Conservation (phyloP, 345 rosid genomes). For the Acer negundo region DNA sequence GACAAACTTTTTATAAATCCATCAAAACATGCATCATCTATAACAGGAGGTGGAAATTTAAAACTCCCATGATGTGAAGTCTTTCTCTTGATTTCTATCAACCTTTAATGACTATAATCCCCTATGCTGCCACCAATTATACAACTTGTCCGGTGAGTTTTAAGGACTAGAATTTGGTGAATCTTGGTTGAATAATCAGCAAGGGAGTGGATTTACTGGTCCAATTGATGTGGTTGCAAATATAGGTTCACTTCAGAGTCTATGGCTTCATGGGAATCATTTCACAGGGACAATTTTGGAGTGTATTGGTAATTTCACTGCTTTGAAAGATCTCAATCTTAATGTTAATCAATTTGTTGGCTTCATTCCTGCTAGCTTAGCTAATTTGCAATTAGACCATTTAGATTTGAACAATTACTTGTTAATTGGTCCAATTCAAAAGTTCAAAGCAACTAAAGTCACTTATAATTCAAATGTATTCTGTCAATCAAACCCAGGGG, state of each 20-base stretch:
- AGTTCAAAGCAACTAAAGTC: slow-evolving; percentile 43
- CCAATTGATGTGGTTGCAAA: slow-evolving; percentile 57
- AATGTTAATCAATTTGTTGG: slow-evolving; percentile 63
- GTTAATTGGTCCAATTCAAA: slow-evolving; percentile 71
- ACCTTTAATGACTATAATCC: background rate
- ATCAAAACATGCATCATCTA: background rate
- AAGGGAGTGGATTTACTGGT: slow-evolving; percentile 52
- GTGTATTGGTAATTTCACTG: slow-evolving; percentile 50
- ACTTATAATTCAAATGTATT: slow-evolving; percentile 49
- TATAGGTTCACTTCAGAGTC: slow-evolving; percentile 45
- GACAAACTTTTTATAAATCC: background rate
- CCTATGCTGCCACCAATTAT: background rate
- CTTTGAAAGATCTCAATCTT: slow-evolving; percentile 60
- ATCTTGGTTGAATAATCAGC: slow-evolving; percentile 30
- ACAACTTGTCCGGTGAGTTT: too few relatives aligned
- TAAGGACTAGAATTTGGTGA: too few relatives aligned
- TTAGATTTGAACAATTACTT: slow-evolving; percentile 66
- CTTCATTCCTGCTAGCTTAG: slow-evolving; percentile 54
- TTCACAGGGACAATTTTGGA: slow-evolving; percentile 68
- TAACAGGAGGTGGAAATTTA: background rate
- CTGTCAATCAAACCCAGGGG: slow-evolving; percentile 51
- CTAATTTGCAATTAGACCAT: slow-evolving; percentile 44
- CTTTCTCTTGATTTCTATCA: background rate
- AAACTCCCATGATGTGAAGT: background rate
- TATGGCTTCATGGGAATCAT: slow-evolving; percentile 85